These are phyloP conservation scores for Evansstolkia leycettana DNA, from an alignment of 495 filamentous ascomycete species.

Conservation along the genomic window DNA sequence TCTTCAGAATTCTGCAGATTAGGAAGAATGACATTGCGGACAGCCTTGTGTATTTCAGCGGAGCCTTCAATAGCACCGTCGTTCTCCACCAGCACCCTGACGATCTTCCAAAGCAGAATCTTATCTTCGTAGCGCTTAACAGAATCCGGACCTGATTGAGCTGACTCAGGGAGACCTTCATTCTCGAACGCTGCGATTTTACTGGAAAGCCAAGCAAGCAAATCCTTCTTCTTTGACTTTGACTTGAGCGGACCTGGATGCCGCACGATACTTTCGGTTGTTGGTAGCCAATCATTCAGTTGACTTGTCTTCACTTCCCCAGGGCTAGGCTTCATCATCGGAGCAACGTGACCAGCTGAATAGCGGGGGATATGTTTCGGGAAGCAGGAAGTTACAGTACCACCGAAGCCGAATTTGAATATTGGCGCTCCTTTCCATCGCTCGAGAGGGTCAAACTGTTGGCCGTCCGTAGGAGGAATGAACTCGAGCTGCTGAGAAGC, in stretches of 20 bases:
- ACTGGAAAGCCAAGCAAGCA: conserved; percentile 64
- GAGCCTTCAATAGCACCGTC: conserved; percentile 77
- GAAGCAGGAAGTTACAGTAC: conserved; percentile 70
- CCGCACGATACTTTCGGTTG: conserved; percentile 56
- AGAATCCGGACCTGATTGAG: conserved; percentile 38
- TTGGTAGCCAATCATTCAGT: conserved; percentile 54
- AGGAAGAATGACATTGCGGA: conserved; percentile 64
- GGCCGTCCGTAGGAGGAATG: conserved; percentile 64
- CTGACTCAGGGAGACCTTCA: conserved; percentile 34
- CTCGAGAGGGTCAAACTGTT: conserved; percentile 62
- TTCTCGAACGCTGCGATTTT: conserved; percentile 63
- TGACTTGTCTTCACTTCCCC: conserved; percentile 70
- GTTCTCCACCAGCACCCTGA: conserved; percentile 67
- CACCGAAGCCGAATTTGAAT: conserved; percentile 80
- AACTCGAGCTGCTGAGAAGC: conserved; percentile 38
- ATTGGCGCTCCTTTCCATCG: conserved; percentile 86
- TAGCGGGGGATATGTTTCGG: conserved; percentile 84
- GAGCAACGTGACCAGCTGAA: conserved; percentile 52
- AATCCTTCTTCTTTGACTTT: conserved; percentile 93
- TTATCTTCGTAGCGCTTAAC: conserved; percentile 70
- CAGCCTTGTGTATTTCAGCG: conserved; percentile 54
- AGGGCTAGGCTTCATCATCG: conserved; percentile 71
- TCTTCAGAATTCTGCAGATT: conserved; percentile 30
- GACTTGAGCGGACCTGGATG: conserved; percentile 84
- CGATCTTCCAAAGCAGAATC: conserved; percentile 76